phyloP scores from a whole-genome alignment of 108 stramenopile genomes.

The Skeletonema menzelii region DNA sequence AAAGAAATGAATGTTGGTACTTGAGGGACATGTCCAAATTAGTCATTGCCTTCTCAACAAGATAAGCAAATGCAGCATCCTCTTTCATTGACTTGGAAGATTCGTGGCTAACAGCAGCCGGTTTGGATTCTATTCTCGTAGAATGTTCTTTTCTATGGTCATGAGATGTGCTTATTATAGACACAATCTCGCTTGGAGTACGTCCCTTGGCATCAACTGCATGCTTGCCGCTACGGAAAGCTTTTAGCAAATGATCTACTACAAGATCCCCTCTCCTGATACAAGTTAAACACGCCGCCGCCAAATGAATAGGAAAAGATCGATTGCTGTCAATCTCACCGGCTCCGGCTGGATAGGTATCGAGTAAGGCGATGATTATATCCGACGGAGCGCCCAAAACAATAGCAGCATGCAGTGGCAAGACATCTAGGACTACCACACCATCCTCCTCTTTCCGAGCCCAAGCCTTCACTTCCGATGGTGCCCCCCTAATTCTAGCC shows the following conservation, averaged over 20 bases:
- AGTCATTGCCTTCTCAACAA: not conserved
- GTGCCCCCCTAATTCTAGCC: not conserved
- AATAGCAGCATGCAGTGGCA: constrained; percentile 75
- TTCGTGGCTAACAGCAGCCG: not conserved
- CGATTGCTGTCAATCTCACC: constrained; percentile 69
- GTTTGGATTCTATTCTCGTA: not conserved
- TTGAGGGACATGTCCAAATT: not conserved
- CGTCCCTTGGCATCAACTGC: not conserved
- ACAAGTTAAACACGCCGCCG: not conserved
- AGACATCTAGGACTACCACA: constrained; percentile 1
- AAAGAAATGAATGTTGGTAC: not conserved
- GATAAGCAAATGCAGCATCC: not conserved
- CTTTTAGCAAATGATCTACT: not conserved
- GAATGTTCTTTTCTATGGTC: not conserved
- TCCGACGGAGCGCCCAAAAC: constrained; percentile 63
- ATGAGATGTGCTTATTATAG: not conserved
- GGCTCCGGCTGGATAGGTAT: constrained; percentile 55
- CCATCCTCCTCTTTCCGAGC: not conserved
- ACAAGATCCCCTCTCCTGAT: not conserved
- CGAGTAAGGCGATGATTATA: constrained; percentile 54
- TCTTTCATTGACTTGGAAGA: not conserved
- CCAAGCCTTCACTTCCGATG: not conserved
- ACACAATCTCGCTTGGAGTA: not conserved
- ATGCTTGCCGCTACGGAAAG: not conserved
- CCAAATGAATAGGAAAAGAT: constrained; percentile 76